These are phyloP conservation scores for Leccinum variicolor DNA, from an alignment of 768 basidiomycete species.

Conservation along the genomic window DNA sequence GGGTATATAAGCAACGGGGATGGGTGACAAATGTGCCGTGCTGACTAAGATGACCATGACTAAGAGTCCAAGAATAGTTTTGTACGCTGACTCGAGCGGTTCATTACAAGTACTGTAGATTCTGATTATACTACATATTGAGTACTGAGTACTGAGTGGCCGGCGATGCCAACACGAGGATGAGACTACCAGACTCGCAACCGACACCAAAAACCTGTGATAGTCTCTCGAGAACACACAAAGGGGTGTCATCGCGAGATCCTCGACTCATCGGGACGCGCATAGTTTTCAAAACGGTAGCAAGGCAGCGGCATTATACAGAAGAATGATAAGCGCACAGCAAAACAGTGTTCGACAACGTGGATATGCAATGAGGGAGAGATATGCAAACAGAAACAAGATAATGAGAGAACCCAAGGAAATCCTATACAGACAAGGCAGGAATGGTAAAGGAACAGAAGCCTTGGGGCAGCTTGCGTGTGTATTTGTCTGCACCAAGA, in stretches of 20 bases:
- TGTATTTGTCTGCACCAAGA: not conserved
- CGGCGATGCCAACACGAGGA: no score
- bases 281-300: not conserved
- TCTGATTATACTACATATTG: no score
- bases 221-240: no score
- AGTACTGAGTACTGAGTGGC: no score
- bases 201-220: no score
- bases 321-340: not conserved
- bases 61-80: not conserved
- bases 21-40: not conserved
- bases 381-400: conserved; percentile 2
- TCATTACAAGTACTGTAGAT: no score
- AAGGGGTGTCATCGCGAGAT: not conserved
- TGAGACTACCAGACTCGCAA: no score
- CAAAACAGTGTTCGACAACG: not conserved
- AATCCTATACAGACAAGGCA: not conserved
- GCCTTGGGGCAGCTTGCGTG: not conserved
- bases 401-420: not conserved
- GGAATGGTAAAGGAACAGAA: not conserved
- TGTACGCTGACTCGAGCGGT: no score
- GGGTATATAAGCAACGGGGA: not conserved
- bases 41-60: not conserved
- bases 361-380: conserved; percentile 1
- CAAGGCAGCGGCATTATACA: not conserved
- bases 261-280: not conserved